A percentile compares a stretch with the other conserved stretches of the same genome.
Conservation (phyloP, 2,329 filamentous ascomycete genomes). For the Akanthomyces uredinophilus region DNA sequence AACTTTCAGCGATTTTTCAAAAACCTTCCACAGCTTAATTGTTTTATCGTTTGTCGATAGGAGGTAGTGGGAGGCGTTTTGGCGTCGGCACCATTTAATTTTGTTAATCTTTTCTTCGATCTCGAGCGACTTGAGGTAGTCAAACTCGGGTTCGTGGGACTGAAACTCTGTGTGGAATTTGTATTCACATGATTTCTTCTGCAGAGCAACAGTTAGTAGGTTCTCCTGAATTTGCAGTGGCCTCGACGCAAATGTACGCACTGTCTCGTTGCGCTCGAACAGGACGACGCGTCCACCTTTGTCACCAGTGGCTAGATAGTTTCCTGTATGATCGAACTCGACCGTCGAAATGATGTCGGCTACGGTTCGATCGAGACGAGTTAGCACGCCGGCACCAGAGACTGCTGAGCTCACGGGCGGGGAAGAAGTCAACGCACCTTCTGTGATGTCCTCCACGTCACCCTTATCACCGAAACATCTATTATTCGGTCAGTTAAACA, state of each 20-base stretch:
- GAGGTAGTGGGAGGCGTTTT: slow-evolving; percentile 97
- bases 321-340: slow-evolving; percentile 85
- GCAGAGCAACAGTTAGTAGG: slow-evolving; percentile 28
- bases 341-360: slow-evolving; percentile 90
- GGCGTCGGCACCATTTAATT: slow-evolving; percentile 98
- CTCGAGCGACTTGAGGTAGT: slow-evolving; percentile 97
- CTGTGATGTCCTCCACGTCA: slow-evolving; percentile 97
- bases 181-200: slow-evolving; percentile 99
- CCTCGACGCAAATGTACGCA: slow-evolving; percentile 38
- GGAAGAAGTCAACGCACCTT: slow-evolving; percentile 55
- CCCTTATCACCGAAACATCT: slow-evolving; percentile 99
- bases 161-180: slow-evolving; percentile 99
- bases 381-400: slow-evolving; percentile 15
- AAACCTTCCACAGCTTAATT: slow-evolving; percentile 99
- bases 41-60: slow-evolving; percentile 99
- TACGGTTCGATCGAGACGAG: slow-evolving; percentile 32
- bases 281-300: slow-evolving; percentile 81
- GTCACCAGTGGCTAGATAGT: slow-evolving; percentile 85
- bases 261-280: slow-evolving; percentile 93
- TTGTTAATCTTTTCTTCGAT: slow-evolving; percentile 99
- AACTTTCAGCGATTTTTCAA: slow-evolving; percentile 98
- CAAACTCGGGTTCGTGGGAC: slow-evolving; percentile 98
- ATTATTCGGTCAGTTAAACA: slow-evolving; percentile 20
- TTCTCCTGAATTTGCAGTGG: background rate
- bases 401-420: slow-evolving; percentile 16